These are phyloP conservation scores for Tolypocladium endophyticum DNA, from an alignment of 2,329 filamentous ascomycete species.

Conservation along the genomic window DNA sequence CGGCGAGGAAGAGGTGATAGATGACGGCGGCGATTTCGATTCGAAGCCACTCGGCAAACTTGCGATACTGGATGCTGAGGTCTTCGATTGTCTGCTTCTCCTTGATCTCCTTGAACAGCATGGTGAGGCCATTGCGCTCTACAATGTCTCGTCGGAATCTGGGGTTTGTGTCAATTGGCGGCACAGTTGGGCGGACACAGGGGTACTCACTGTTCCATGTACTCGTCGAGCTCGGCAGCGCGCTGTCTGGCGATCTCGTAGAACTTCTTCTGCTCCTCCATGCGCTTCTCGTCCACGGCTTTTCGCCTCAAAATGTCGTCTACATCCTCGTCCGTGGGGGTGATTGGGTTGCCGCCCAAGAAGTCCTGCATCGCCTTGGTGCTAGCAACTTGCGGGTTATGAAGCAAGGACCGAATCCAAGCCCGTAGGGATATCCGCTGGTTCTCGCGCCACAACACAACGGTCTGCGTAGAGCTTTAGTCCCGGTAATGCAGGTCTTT, in stretches of 20 bases:
- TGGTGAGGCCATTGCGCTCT: constrained; percentile 75
- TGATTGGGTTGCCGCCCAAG: constrained; percentile 60
- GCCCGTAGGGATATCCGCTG: constrained; percentile 87
- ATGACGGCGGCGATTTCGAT: constrained; percentile 96
- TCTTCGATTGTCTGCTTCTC: constrained; percentile 81
- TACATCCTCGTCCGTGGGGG: constrained; percentile 69
- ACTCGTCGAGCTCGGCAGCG: constrained; percentile 86
- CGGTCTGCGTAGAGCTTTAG: constrained; percentile 27
- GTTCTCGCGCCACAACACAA: constrained; percentile 70
- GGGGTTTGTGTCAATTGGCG: constrained; percentile 8
- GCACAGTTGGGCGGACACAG: too few relatives aligned
- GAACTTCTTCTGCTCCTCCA: constrained; percentile 88
- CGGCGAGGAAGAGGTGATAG: constrained; percentile 93
- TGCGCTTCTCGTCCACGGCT: constrained; percentile 72
- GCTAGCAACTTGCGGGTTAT: constrained; percentile 73
- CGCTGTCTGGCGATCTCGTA: constrained; percentile 90
- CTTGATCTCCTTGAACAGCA: constrained; percentile 85
- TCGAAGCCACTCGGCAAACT: constrained; percentile 95
- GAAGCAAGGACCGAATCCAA: constrained; percentile 75
- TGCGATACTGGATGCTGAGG: constrained; percentile 89
- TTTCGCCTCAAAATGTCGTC: constrained; percentile 73
- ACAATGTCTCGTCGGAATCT: constrained; percentile 58
- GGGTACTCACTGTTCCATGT: constrained; percentile 79
- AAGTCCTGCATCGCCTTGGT: constrained; percentile 82
- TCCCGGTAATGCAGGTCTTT: not conserved